Evolutionary conservation across 164 flowering plant genomes (phyloP), one percentile per base, ranked within the genome.

Genomic region (Tetracentron sinense): DNA sequence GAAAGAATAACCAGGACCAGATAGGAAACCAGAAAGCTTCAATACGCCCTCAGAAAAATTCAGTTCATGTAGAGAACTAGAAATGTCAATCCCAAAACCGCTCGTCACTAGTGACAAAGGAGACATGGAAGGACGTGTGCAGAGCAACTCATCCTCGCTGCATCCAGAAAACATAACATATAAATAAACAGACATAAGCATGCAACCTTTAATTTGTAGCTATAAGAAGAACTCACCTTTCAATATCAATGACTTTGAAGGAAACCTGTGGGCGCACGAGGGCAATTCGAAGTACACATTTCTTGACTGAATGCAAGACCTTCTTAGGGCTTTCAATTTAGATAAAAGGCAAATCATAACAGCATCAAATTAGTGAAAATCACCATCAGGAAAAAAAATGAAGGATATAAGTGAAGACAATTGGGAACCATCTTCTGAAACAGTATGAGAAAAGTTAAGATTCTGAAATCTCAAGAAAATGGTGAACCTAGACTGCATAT

Each of bases 401-500:
- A 51, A 55, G 26, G 42, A 51, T 15, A 58, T 31, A 49, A 68
- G 49, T 33, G 38, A 22, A 49, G 21, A 51, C 51, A 50, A 65
- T 16, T 28, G 11, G 30, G 44, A 48, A 25, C 7, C 42, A 58
- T 29, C 68, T 25, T 48, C 3, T 15, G 21, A 35, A 15, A 53
- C 10, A 29, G 21, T 50, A 17, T 4, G 42, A 23, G 23, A 62
- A 27, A 42, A 57, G 46, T 11, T 17, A 38, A 42, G 15, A 22
- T 42, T 22, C 25, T 44, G 61, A 27, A 44, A 44, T 31, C 8
- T 52, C 50, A 61, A 26, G 30, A 57, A 64, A 63, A 58, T 12
- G 58, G 27, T 47, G 48, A 66, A 95, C 97, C 97, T 92, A 77
- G 87, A 79, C 47, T 84, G 86, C 82, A 92, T 79, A 56, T 78